phyloP scores from a whole-genome alignment of 371 early-diverging fungal genomes.

The Lichtheimia hyalospora region DNA sequence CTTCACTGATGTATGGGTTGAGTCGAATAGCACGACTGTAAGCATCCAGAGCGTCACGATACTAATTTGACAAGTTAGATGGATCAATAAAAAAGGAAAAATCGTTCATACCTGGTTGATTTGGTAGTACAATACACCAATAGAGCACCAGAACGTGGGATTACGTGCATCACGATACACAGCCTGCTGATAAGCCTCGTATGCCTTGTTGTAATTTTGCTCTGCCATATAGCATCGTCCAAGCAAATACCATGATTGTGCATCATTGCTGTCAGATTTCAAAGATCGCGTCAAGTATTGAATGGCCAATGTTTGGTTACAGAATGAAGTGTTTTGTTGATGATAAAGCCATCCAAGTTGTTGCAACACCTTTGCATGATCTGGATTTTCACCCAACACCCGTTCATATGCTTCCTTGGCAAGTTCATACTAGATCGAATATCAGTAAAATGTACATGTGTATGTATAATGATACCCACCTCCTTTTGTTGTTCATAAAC shows the following conservation, averaged over 20 bases:
- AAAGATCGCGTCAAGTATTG: constrained; percentile 81
- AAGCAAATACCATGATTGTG: constrained; percentile 94
- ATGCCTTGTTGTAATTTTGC: constrained; percentile 93
- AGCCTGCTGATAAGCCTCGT: constrained; percentile 98
- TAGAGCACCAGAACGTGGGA: constrained; percentile 98
- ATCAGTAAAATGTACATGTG: neutral
- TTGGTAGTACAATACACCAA: constrained; percentile 97
- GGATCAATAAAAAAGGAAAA: no score
- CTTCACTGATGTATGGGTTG: constrained; percentile 94
- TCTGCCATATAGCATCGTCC: constrained; percentile 97
- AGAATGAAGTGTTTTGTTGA: constrained; percentile 77
- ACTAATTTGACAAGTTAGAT: constrained; percentile 51
- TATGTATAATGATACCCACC: constrained; percentile 33
- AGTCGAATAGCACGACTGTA: constrained; percentile 94
- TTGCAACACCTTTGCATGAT: constrained; percentile 94
- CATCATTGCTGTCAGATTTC: constrained; percentile 86
- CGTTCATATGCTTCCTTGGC: constrained; percentile 95
- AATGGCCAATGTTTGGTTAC: constrained; percentile 84
- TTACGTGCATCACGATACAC: constrained; percentile 94
- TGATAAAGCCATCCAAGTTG: constrained; percentile 97
- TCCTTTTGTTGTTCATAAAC: constrained; percentile 96
- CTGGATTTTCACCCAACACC: constrained; percentile 85
- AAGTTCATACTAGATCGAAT: constrained; percentile 51
- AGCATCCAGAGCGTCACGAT: constrained; percentile 95
- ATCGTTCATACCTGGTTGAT: constrained; percentile 69